Percentiles rank a stretch among this genome's conserved stretches.
phyloP scores from a whole-genome alignment of 257 asterid genomes.

The Misopates orontium region DNA sequence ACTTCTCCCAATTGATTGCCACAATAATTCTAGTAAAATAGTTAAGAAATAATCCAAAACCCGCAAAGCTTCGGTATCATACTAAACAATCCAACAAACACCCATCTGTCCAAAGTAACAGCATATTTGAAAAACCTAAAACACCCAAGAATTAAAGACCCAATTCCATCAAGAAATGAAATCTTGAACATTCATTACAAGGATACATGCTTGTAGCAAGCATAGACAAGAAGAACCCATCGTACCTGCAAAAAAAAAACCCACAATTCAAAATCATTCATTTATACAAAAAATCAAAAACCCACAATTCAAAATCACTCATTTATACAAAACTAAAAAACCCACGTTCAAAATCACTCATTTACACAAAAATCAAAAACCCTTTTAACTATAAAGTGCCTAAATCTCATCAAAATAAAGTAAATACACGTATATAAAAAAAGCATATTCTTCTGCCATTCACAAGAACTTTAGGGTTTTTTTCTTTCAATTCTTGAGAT shows the following conservation, averaged over 20 bases:
- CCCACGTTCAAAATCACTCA: no score
- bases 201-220: constrained; percentile 98
- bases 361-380: no score
- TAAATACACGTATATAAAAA: no score
- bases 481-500: no score
- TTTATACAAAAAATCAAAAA: no score
- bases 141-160: not conserved
- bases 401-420: no score
- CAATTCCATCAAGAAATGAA: constrained; percentile 26
- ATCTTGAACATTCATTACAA: constrained; percentile 31
- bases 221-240: constrained; percentile 99
- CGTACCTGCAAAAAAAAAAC: constrained; percentile 68
- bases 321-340: no score
- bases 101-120: constrained; percentile 11
- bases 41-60: constrained; percentile 41
- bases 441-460: no score
- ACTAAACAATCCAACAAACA: not conserved
- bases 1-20: constrained; percentile 82
- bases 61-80: constrained; percentile 3
- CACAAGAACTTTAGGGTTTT: no score
- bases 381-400: no score
- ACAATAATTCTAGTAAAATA: constrained; percentile 64
- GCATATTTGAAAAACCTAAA: not conserved
- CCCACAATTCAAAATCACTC: no score
- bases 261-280: constrained; percentile 25